Evolutionary conservation across 768 basidiomycete genomes (phyloP), one percentile per base, ranked within the genome.

Genomic region (Tylopilus rubrobrunneus): DNA sequence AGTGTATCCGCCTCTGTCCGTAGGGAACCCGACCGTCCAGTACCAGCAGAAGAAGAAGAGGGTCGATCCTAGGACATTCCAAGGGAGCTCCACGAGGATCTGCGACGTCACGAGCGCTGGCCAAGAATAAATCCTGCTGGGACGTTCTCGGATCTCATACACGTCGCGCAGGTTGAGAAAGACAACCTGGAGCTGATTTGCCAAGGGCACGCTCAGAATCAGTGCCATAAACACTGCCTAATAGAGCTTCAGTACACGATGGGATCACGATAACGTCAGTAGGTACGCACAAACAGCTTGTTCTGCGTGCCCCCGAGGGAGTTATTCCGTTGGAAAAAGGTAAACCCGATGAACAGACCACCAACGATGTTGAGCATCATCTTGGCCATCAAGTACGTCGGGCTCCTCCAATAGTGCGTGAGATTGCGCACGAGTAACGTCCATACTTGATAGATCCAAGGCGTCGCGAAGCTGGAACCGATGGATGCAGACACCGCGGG

Each of bases 41-140:
- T 78, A 87, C 85, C 85, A 88, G 59, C 78, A 80, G 49, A 85
- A 60, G 71, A 80, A 89, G 69, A 83, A 77, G 12, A 87, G 51
- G 0, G 76, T 72, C 1, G 83, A 81, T 29, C 79, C 79, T 5
- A 82, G 8, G 36, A 85, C 76, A 56, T 85, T 84, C 80, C 81
- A 84, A 2, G 84, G 84, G 1, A 85, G 48, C 56, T 84, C 84
- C 5, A 79, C 73, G 9, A 85, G 58, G 43, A 85, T 70, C 61
- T 80, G 79, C 0, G 83, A 73, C 0, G 80, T 78, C 25, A 83
- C 56, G 17, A 85, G 71, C 0, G 82, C 81, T 1, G 77, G 74
- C 85, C 85, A 87, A 52, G 75, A 77, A 67, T 87, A 87, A 72
- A 83, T 85, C 39, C 79, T 72, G 51, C 81, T 83, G 0, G 85